A percentile compares a stretch with the other conserved stretches of the same genome.
Conservation (phyloP, 805 yeast genomes). For the Ogataea philodendri region DNA sequence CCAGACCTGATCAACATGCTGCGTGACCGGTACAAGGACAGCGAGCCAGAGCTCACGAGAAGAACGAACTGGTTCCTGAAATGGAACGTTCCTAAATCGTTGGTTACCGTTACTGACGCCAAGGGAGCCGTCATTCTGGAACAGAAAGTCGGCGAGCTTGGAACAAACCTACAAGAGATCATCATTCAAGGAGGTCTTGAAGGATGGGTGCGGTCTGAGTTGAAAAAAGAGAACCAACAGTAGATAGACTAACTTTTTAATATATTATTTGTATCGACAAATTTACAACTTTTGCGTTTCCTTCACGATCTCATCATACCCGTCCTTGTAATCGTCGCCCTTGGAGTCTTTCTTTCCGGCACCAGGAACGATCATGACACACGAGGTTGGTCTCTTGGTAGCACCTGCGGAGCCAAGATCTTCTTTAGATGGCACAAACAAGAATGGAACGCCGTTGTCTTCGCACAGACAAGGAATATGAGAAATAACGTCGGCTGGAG, state of each 20-base stretch:
- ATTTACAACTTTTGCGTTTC: slow-evolving; percentile 59
- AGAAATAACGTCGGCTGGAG: slow-evolving; percentile 95
- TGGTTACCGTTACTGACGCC: slow-evolving; percentile 73
- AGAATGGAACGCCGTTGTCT: slow-evolving; percentile 85
- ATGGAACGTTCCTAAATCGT: slow-evolving; percentile 89
- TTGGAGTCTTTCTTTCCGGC: slow-evolving; percentile 82
- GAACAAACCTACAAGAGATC: slow-evolving; percentile 92
- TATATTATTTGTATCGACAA: slow-evolving; percentile 2
- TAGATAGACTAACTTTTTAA: slow-evolving; percentile 1
- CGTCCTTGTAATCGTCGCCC: slow-evolving; percentile 84
- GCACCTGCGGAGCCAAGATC: slow-evolving; percentile 99
- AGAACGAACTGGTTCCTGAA: slow-evolving; percentile 91
- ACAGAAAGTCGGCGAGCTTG: slow-evolving; percentile 93
- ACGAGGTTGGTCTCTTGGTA: slow-evolving; percentile 97
- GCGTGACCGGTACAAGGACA: slow-evolving; percentile 58
- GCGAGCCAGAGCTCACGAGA: slow-evolving; percentile 72
- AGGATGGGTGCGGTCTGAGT: slow-evolving; percentile 91
- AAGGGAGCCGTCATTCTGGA: slow-evolving; percentile 60
- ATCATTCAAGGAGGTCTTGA: slow-evolving; percentile 97
- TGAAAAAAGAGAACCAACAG: slow-evolving; percentile 32
- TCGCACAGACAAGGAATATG: slow-evolving; percentile 98
- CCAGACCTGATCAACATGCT: slow-evolving; percentile 80
- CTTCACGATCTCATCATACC: slow-evolving; percentile 90
- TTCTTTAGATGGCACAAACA: slow-evolving; percentile 95
- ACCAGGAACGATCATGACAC: slow-evolving; percentile 96